Conservation (phyloP, 192 early-diverging fungal genomes). For the Entophlyctis helioformis region DNA sequence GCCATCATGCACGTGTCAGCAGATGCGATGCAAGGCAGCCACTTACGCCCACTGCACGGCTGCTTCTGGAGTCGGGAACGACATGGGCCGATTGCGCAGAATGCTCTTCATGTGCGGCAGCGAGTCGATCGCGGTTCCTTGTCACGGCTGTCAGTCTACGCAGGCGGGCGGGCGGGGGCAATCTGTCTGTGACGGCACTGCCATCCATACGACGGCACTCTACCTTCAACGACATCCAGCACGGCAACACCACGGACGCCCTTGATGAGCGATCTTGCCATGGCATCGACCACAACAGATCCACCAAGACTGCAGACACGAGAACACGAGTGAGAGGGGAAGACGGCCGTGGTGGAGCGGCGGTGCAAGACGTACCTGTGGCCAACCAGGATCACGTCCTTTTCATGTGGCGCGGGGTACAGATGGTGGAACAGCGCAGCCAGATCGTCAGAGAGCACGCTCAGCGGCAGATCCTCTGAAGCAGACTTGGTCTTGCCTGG, state of each 20-base stretch:
- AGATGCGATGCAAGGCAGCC: too few relatives aligned
- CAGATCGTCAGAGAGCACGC: constrained; percentile 17
- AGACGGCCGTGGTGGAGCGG: background rate
- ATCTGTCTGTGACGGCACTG: background rate
- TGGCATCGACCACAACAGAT: constrained; percentile 20
- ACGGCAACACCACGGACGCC: constrained; percentile 18
- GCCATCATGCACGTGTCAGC: too few relatives aligned
- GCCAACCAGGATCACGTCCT: constrained; percentile 24
- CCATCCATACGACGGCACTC: background rate
- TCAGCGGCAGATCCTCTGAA: constrained; percentile 14
- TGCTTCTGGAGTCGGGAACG: constrained; percentile 10
- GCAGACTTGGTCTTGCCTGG: constrained; percentile 1
- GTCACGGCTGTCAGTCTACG: background rate
- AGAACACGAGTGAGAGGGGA: background rate
- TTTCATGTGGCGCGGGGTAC: background rate
- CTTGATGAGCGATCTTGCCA: constrained; percentile 2
- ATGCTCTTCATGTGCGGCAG: constrained; percentile 19
- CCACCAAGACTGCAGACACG: constrained; percentile 37
- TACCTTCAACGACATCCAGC: constrained; percentile 35
- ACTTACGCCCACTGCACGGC: constrained; percentile 31
- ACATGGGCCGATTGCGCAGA: constrained; percentile 13
- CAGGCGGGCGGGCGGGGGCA: background rate
- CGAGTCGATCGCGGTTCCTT: constrained; percentile 28
- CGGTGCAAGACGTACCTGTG: constrained; percentile 16
- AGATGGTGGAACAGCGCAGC: constrained; percentile 7